Base-by-base conservation (phyloP, 1,139 yeast species). In the Zygosaccharomyces sapae region DNA sequence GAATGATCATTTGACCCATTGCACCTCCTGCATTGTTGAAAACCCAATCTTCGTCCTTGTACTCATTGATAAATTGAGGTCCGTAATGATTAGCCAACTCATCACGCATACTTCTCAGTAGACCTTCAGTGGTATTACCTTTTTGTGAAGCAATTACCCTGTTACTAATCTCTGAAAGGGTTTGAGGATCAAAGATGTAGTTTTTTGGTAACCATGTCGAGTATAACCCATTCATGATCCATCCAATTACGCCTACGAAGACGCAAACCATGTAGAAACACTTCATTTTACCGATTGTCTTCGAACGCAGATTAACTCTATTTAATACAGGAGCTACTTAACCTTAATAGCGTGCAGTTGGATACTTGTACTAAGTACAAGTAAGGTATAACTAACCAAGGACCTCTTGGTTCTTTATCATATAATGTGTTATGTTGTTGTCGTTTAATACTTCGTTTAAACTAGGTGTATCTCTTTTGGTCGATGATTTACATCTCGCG, bases 11-110 rank as follows among this genome's bases (percentile, higher is more conserved):
- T 49, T 89, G 81, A 25, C 98, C 98, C 98, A 92, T 92, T 48
- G 98, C 97, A 56, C 96, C 96, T 47, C 98, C 98, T 7, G 98
- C 98, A 62, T 88, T 89, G 76, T 90, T 92, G 78, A 83, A 90
- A 45, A 92, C 83, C 97, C 97, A 92, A 58, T 89, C 92, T 43
- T 86, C 84, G 48, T 75, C 74, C 63, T 81, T 79, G 58, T 84
- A 73, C 52, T 79, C 80, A 65, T 84, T 86, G 67, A 89, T 78
- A 55, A 77, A 65, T 20, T 80, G 79, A 1, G 77, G 76, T 18
- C 88, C 87, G 64, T 90, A 92, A 47, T 74, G 79, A 1, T 68
- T 73, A 57, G 81, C 75, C 54, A 92, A 67, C 44, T 71, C 74
- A 1, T 76, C 75, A 27, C 87, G 79, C 53, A 92, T 73, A 33